Evolutionary conservation across 345 rosid species (phyloP), one percentile per base, ranked within the genome.

Genomic region (Brassica cretica): DNA sequence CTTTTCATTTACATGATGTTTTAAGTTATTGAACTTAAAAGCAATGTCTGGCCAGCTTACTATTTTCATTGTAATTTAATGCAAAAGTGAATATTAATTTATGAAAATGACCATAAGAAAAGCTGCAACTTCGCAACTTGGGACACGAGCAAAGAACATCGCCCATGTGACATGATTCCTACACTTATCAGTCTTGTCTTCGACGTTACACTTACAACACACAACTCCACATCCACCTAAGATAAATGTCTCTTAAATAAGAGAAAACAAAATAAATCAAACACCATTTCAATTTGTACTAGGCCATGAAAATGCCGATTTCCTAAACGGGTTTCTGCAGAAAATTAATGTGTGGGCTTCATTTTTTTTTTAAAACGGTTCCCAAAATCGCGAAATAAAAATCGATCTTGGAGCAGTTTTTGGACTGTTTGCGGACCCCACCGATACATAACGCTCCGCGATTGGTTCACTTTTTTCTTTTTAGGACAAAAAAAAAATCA

Each of bases 81-180:
- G 44, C 55, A 35, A 72, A 58, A 64, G 67, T 72, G 56, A 46
- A 14, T 25, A 8, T 27, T 15, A 10, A 71, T 69, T 51, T 70
- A 58, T 64, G 11, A 72, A 76, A 61, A 62, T 51, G 64, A 18
- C 53, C 39, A 72, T 44, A 41, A 61, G 15, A 35, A 73, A 78
- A 10, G 69, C 77, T 78, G 72, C 77, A 71, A 76, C 75, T 70
- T 76, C 70, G 66, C 80, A 77, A 78, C 76, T 78, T 73, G 82
- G 56, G 75, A 68, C 75, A 70, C 75, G 82, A 64, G 82, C 25
- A 80, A 64, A 44, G 44, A 79, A 73, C 79, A 74, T 39, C 4
- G 46, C 79, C 76, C 82, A 80, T 75, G 79, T 80, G 79, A 64
- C 68, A 69, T 75, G 79, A 74, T 74, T 75, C 82, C 79, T 64